Conservation (phyloP, 495 filamentous ascomycete genomes). For the Penicillium macrosclerotiorum region DNA sequence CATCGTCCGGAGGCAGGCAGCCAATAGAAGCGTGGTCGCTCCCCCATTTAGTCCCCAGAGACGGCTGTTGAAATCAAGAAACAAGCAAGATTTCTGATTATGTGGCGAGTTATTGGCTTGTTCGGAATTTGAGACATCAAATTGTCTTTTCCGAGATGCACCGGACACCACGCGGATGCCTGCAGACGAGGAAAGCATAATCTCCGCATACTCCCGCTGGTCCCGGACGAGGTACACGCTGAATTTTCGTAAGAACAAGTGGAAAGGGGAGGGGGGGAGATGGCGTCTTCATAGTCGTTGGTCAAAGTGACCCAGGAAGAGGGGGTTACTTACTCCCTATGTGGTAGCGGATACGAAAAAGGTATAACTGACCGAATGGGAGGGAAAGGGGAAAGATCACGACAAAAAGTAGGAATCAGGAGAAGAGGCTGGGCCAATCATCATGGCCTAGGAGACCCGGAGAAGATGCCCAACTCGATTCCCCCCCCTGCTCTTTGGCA, state of each 20-base stretch:
- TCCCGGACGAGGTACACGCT: conserved; percentile 7
- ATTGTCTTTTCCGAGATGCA: background rate
- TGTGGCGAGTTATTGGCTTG: conserved; percentile 1
- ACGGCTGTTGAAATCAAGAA: conserved; percentile 3
- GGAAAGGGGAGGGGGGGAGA: background rate
- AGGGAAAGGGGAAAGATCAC: background rate
- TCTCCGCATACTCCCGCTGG: conserved; percentile 14
- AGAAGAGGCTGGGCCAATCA: background rate
- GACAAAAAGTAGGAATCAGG: background rate
- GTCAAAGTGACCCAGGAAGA: background rate
- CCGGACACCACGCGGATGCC: background rate
- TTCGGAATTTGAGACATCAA: conserved; percentile 5
- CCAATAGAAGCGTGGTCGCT: conserved; percentile 4
- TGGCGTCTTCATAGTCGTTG: background rate
- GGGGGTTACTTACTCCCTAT: too few relatives aligned
- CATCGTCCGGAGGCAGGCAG: conserved; percentile 11
- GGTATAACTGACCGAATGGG: background rate
- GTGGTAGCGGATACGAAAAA: background rate
- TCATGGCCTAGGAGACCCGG: too few relatives aligned
- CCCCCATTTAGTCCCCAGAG: background rate
- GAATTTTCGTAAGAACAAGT: background rate
- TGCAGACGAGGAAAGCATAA: conserved; percentile 1
- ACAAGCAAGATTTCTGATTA: background rate
- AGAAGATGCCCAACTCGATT: too few relatives aligned
- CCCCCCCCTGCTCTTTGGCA: background rate